Evolutionary conservation across 306 rosid genomes (phyloP), one percentile per base, ranked within the genome.

Genomic region (Delonix regia): DNA sequence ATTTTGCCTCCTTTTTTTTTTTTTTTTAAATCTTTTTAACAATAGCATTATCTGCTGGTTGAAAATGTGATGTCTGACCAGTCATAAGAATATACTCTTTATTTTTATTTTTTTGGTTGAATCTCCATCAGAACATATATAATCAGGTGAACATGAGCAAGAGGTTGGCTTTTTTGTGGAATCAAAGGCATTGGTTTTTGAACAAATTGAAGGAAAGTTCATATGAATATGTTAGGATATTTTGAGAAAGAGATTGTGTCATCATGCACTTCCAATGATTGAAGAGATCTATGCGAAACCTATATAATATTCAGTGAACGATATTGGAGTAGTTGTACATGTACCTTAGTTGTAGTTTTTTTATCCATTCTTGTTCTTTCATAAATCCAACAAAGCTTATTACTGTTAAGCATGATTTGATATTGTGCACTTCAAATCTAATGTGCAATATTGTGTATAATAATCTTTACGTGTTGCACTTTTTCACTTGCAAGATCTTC

Each of bases 401-500:
- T 62, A 3, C 73, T 71, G 55, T 53, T 63, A 55, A 64, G 55
- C 72, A n/a, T 14, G 8, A 51, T 51, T 70, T 63, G 63, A 47
- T 41, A 63, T 12, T 64, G 24, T 39, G 21, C 44, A 49, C 42
- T 60, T 69, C 65, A 63, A 33, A 69, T 33, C 69, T 27, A 62
- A 41, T 52, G 55, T 49, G 44, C 30, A 67, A 66, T 7, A 25
- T 42, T 55, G 38, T 12, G 45, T 27, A 42, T 1, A 59, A 18
- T 49, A 42, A 36, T 51, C 28, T 76, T 53, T 69, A 9, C 38
- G 6, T 21, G 38, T 60, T 74, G 74, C 27, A 48, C 53, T 49
- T 77, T 76, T 48, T 68, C 21, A 19, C 69, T 67, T 74, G 80
- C 24, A 15, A 74, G 59, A 49, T 67, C 38, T 52, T 64, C 52